Evolutionary conservation across 805 yeast species (phyloP).

Genomic region (Tetrapisispora pingtungensis): DNA sequence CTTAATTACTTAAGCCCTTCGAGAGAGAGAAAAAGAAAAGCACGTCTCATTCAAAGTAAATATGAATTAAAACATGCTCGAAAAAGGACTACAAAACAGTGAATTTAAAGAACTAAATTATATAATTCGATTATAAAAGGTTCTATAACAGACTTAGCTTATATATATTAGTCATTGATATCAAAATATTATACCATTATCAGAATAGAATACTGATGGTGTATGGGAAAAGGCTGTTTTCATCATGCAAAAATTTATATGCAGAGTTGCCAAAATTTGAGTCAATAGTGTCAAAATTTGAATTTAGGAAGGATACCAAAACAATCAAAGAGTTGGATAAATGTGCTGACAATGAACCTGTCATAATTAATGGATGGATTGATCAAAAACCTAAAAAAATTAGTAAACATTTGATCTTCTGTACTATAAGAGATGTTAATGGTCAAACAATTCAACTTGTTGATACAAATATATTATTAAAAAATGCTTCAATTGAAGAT

Average conservation of each 20-base stretch:
- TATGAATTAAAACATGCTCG: no score
- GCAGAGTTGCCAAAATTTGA: slow-evolving; percentile 9
- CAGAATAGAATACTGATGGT: neutral
- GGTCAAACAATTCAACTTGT: slow-evolving; percentile 60
- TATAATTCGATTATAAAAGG: no score
- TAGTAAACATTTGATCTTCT: slow-evolving; percentile 59
- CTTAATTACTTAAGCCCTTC: no score
- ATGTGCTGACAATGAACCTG: slow-evolving; percentile 11
- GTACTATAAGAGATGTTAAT: slow-evolving; percentile 58
- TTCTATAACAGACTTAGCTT: no score
- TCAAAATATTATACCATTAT: no score
- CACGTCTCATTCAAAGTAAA: no score
- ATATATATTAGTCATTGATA: no score
- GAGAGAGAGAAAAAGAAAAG: no score
- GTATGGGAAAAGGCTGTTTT: neutral
- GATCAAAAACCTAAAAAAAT: slow-evolving; percentile 62
- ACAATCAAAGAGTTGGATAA: slow-evolving; percentile 5
- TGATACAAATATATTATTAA: slow-evolving; percentile 33
- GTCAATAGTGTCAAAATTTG: slow-evolving; percentile 10
- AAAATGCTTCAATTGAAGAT: slow-evolving; percentile 58
- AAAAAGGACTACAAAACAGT: no score
- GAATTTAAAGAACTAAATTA: no score
- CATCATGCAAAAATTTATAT: neutral
- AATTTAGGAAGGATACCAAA: slow-evolving; percentile 7
- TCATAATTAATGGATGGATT: slow-evolving; percentile 75